Evolutionary conservation across 164 flowering plant species (phyloP).

Genomic region (Malania oleifera): DNA sequence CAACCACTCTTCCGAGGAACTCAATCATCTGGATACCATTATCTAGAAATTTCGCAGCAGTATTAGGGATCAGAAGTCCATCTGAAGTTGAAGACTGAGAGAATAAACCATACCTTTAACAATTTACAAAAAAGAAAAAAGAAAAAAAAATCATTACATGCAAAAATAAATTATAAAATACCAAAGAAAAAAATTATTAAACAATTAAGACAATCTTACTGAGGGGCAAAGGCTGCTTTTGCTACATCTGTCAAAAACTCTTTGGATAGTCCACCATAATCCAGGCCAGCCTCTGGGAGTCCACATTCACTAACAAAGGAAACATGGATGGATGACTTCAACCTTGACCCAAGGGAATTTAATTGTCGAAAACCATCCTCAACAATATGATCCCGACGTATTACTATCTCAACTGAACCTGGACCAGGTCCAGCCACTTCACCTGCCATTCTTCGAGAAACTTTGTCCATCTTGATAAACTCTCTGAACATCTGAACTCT

Average conservation of each 20-base stretch:
- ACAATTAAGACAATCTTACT: slow-evolving; percentile 43
- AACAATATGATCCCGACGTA: slow-evolving; percentile 87
- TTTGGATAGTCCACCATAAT: slow-evolving; percentile 95
- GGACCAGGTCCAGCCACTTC: slow-evolving; percentile 77
- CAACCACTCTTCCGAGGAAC: slow-evolving; percentile 96
- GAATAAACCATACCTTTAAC: slow-evolving; percentile 78
- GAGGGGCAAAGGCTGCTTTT: slow-evolving; percentile 79
- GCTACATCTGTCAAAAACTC: slow-evolving; percentile 94
- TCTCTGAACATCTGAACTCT: slow-evolving; percentile 98
- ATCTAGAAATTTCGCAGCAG: slow-evolving; percentile 68
- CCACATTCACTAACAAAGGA: slow-evolving; percentile 98
- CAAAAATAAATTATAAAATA: neutral
- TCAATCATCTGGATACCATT: slow-evolving; percentile 94
- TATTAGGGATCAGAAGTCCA: slow-evolving; percentile 77
- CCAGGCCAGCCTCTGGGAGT: slow-evolving; percentile 97
- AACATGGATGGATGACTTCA: slow-evolving; percentile 83
- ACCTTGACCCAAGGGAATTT: slow-evolving; percentile 70
- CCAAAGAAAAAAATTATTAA: slow-evolving; percentile 1
- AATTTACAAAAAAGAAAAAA: slow-evolving; percentile 2
- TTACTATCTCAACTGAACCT: slow-evolving; percentile 66
- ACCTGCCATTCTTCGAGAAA: slow-evolving; percentile 81
- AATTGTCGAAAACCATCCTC: slow-evolving; percentile 96
- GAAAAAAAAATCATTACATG: neutral
- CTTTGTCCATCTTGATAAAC: slow-evolving; percentile 87
- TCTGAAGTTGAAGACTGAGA: slow-evolving; percentile 84